Base-by-base conservation (phyloP, 495 filamentous ascomycete genomes). In the Apodospora peruviana region DNA sequence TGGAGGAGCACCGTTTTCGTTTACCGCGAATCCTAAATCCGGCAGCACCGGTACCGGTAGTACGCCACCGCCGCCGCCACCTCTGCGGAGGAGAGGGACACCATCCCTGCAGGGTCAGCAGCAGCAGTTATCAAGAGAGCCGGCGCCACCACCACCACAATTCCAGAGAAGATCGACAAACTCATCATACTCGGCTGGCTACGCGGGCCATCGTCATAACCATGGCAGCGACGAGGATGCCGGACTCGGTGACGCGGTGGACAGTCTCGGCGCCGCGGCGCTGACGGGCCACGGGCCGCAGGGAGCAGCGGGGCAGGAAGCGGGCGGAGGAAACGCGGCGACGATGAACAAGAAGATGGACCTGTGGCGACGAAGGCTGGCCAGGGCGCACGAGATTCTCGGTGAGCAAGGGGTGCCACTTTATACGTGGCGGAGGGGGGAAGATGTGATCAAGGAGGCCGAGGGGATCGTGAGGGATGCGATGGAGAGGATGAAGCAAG, bases 341-440 rank as follows among this genome's bases (percentile, higher is more conserved):
- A 61, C 62, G 20, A 50, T 77, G 10, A 91, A 82, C 54, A 94
- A 90, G 60, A 88, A 90, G 27, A 78, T 95, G 46, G 84, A 90
- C 40, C 60, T 94, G 19, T 99, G 94, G 94, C 69, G 75, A 45
- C 77, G 84, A 47, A 71, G 94, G 42, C 87, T 90, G 81, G 81
- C 79, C 51, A 70, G 81, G 7, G 93, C 94, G 1, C 81, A 85
- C 47, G 76, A 84, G 24, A 68, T 84, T 7, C 75, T 97, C 8
- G 80, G 80, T 4, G 61, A 74, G 0, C 70, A 79, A 43, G 87
- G 86, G 2, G 88, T 97, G 0, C 66, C 81, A 51, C 65, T 99
- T 48, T 80, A 86, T 49, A 91, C 79, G 49, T 98, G 93, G 93
- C 77, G 89, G 37, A 80, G 80, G 4, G 93, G 93, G 1, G 74